phyloP scores from a whole-genome alignment of 768 basidiomycete genomes.

The Suillus spraguei region DNA sequence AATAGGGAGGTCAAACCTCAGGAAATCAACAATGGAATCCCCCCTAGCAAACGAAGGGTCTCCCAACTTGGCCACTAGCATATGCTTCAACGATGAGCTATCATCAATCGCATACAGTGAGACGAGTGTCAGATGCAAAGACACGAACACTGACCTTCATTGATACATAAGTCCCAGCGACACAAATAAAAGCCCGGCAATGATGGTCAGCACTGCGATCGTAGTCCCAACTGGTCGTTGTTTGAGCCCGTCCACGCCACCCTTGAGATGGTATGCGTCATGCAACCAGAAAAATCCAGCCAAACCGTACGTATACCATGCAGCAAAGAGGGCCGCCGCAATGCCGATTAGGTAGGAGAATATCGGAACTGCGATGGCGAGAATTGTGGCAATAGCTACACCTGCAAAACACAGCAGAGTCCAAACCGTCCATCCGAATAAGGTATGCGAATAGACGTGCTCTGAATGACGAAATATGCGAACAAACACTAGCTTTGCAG shows the following conservation, averaged over 20 bases:
- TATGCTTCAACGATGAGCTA: conserved; percentile 53
- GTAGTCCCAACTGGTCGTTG: conserved; percentile 35
- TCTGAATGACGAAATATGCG: conserved; percentile 49
- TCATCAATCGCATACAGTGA: conserved; percentile 8
- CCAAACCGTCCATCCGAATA: conserved; percentile 54
- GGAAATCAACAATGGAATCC: neutral
- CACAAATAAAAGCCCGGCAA: conserved; percentile 55
- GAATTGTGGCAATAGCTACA: conserved; percentile 43
- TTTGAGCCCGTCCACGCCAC: conserved; percentile 35
- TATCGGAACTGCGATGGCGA: conserved; percentile 55
- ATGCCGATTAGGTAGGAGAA: conserved; percentile 58
- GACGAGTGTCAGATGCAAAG: conserved; percentile 2
- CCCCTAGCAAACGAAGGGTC: conserved; percentile 47
- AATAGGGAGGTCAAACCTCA: too few relatives aligned
- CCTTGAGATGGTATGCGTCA: conserved; percentile 46
- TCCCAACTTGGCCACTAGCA: conserved; percentile 41
- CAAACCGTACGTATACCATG: conserved; percentile 59
- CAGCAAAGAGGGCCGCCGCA: conserved; percentile 53
- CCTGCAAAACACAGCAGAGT: conserved; percentile 39
- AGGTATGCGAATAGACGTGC: conserved; percentile 53
- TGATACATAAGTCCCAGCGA: conserved; percentile 54
- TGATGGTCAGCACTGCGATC: conserved; percentile 45
- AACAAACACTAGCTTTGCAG: conserved; percentile 57
- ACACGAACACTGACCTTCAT: conserved; percentile 41
- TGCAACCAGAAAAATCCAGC: conserved; percentile 58